These are phyloP conservation scores for Candida sojae DNA, from an alignment of 1,139 yeast genomes.

Conservation along the genomic window DNA sequence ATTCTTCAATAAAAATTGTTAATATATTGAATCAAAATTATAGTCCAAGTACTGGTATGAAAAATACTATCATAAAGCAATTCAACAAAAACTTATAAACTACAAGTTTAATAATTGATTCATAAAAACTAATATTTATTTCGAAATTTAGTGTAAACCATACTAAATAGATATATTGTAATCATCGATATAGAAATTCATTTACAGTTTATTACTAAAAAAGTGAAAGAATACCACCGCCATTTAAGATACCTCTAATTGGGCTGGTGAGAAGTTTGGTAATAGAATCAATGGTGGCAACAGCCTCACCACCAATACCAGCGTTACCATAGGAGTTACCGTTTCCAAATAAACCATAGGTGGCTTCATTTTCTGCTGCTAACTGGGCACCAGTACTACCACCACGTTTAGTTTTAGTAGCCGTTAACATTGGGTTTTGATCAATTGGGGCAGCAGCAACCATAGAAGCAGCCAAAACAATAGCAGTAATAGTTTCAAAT, in stretches of 20 bases:
- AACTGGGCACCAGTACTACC: conserved; percentile 2
- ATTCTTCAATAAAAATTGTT: no score
- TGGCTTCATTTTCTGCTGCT: conserved; percentile 1
- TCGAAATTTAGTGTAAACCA: no score
- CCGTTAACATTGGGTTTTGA: not conserved
- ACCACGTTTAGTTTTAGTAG: conserved; percentile 1
- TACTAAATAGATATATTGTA: no score
- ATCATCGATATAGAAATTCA: no score
- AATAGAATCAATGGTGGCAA: not conserved
- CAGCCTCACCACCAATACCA: not conserved
- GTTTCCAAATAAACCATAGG: conserved; percentile 3
- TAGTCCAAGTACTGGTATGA: no score
- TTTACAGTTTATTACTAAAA: no score
- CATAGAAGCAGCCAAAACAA: conserved; percentile 1
- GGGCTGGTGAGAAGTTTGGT: not conserved
- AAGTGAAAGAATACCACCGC: no score
- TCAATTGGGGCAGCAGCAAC: conserved; percentile 3
- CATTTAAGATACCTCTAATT: not conserved
- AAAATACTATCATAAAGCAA: no score
- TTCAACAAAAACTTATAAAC: no score
- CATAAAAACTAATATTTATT: no score
- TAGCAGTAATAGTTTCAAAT: conserved; percentile 2
- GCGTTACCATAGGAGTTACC: conserved; percentile 4
- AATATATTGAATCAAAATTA: no score
- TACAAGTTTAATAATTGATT: no score